phyloP scores from a whole-genome alignment of 2,329 filamentous ascomycete species.

The Trichoderma semiorbis region DNA sequence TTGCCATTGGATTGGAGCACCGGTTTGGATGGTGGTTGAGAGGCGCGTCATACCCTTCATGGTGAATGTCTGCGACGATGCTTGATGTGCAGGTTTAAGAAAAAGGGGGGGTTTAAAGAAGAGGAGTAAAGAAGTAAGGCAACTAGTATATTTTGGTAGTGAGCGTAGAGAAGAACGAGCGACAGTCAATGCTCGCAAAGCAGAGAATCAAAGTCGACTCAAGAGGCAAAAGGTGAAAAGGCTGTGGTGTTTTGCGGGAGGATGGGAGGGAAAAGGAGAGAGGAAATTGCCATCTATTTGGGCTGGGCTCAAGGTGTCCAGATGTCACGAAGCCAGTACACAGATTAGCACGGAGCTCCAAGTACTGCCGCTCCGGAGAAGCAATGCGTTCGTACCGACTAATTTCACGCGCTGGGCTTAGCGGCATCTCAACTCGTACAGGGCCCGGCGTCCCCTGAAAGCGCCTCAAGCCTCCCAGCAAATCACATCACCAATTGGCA shows the following conservation, averaged over 20 bases:
- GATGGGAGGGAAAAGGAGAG: conserved; percentile 3
- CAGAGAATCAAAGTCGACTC: conserved; percentile 1
- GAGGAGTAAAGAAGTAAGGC: background rate
- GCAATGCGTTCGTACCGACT: background rate
- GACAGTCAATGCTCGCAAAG: conserved; percentile 16
- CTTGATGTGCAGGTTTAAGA: conserved; percentile 16
- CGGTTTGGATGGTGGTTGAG: background rate
- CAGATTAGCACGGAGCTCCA: background rate
- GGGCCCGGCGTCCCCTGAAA: background rate
- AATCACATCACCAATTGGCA: background rate
- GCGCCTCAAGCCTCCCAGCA: background rate
- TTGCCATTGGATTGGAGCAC: background rate
- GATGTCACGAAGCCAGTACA: conserved; percentile 10
- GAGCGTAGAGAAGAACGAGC: conserved; percentile 21
- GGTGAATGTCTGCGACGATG: conserved; percentile 23
- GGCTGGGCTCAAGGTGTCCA: conserved; percentile 6
- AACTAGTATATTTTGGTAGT: conserved; percentile 13
- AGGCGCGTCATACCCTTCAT: conserved; percentile 35
- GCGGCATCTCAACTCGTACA: background rate
- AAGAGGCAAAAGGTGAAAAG: background rate
- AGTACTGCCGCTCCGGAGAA: conserved; percentile 5
- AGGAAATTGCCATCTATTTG: background rate
- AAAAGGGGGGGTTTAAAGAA: conserved; percentile 1
- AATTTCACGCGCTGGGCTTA: conserved; percentile 13
- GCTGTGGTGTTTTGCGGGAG: background rate